A percentile compares a stretch with the other conserved stretches of the same genome.
These are phyloP conservation scores for Trametes maxima DNA, from an alignment of 768 basidiomycete genomes.

Conservation along the genomic window DNA sequence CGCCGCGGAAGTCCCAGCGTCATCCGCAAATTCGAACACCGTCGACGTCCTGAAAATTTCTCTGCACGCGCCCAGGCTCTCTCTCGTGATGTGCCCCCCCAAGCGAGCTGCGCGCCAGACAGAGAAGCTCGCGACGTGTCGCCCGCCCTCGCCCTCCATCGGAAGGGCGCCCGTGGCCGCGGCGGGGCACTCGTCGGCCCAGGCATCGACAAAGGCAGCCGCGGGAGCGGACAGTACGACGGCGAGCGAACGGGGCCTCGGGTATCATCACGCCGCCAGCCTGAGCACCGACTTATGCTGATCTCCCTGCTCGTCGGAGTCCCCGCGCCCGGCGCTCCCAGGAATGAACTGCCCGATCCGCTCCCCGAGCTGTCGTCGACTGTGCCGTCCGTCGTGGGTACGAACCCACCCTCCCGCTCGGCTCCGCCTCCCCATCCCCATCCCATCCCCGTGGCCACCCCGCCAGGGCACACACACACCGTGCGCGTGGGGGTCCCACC, in stretches of 20 bases:
- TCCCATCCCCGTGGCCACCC: too few species aligned
- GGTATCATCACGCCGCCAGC: too few species aligned
- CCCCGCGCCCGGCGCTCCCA: too few species aligned
- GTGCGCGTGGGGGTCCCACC: background rate
- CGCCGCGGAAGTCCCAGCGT: background rate
- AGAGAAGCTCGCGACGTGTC: conserved; percentile 1
- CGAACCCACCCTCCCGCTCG: too few species aligned
- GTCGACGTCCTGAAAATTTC: background rate
- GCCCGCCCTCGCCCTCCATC: background rate
- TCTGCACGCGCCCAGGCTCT: background rate
- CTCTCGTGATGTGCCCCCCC: background rate
- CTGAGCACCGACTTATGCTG: too few species aligned
- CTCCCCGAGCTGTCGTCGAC: too few species aligned
- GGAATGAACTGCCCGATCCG: too few species aligned
- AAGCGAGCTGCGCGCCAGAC: background rate
- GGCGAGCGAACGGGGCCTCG: background rate
- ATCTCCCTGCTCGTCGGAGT: background rate
- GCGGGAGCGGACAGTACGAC: background rate
- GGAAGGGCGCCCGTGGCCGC: background rate
- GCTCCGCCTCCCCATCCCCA: too few species aligned
- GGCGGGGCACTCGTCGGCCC: too few species aligned
- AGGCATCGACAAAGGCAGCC: background rate
- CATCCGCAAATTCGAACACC: too few species aligned
- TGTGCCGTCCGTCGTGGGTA: too few species aligned
- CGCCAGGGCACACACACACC: too few species aligned